These are phyloP conservation scores for Podospora bellae-mahoneyi DNA, from an alignment of 495 filamentous ascomycete genomes.

Conservation along the genomic window DNA sequence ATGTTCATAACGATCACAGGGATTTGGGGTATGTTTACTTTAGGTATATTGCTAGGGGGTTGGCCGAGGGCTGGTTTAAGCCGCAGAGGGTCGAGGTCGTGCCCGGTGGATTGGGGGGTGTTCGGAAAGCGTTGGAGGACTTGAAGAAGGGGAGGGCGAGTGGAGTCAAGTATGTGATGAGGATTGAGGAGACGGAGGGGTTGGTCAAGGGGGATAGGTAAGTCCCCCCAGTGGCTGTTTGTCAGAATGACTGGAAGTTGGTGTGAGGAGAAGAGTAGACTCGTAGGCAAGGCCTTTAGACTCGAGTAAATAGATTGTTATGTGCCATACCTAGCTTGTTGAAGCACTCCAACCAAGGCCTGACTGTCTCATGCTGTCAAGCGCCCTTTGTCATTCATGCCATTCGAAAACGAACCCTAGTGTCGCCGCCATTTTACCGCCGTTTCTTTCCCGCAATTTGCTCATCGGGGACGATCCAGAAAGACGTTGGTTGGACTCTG, in stretches of 20 bases:
- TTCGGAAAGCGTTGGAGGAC: constrained; percentile 54
- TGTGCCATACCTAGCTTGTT: too few relatives aligned
- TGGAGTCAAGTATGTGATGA: constrained; percentile 66
- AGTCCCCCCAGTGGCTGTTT: not conserved
- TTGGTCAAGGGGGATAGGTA: not conserved
- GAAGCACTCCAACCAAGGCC: too few relatives aligned
- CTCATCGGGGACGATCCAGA: not conserved
- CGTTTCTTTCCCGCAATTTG: not conserved
- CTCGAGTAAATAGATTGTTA: not conserved
- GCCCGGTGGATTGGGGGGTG: constrained; percentile 55
- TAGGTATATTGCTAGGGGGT: constrained; percentile 48
- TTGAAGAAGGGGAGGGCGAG: constrained; percentile 62
- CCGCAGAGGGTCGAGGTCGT: constrained; percentile 61
- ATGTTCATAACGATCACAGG: constrained; percentile 47
- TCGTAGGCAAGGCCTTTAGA: not conserved
- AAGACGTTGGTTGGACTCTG: not conserved
- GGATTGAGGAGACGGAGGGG: constrained; percentile 60
- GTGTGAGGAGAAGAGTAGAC: not conserved
- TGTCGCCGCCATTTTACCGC: not conserved
- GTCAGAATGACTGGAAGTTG: not conserved
- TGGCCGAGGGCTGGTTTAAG: constrained; percentile 59
- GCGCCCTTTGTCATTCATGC: too few relatives aligned
- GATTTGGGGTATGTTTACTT: constrained; percentile 59
- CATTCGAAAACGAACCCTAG: too few relatives aligned
- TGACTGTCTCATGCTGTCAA: too few relatives aligned